Percentiles rank a stretch among this genome's conserved stretches.
Conservation (phyloP, 1,139 yeast genomes). For the Kodamaea ohmeri region DNA sequence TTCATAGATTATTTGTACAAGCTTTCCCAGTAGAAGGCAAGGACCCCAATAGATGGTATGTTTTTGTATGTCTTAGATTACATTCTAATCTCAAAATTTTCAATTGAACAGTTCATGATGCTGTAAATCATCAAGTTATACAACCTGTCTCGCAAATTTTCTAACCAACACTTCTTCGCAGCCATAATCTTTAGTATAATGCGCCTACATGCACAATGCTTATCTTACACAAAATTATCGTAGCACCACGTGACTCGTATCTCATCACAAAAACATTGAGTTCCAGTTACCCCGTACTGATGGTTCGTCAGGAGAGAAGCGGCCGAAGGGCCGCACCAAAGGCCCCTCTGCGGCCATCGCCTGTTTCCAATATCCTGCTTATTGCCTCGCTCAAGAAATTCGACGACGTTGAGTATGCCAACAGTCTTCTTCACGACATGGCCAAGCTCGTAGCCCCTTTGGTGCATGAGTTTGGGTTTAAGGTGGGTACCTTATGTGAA, state of each 20-base stretch:
- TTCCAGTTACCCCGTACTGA: slow-evolving; percentile 1
- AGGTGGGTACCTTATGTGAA: slow-evolving; percentile 71
- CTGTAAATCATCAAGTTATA: too few relatives aligned
- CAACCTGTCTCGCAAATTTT: too few relatives aligned
- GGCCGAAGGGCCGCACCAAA: slow-evolving; percentile 6
- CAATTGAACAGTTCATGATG: too few relatives aligned
- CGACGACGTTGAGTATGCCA: slow-evolving; percentile 56
- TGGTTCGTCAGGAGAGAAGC: slow-evolving; percentile 5
- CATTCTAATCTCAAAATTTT: too few relatives aligned
- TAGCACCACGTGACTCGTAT: not conserved
- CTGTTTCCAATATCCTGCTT: slow-evolving; percentile 47
- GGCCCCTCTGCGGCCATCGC: slow-evolving; percentile 28
- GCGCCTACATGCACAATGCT: too few relatives aligned
- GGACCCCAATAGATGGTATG: too few relatives aligned
- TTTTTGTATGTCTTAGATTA: too few relatives aligned
- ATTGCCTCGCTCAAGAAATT: slow-evolving; percentile 58
- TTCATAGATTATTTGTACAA: slow-evolving; percentile 46
- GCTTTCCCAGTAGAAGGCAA: slow-evolving; percentile 14
- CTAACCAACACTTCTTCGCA: too few relatives aligned
- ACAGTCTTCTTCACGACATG: slow-evolving; percentile 55
- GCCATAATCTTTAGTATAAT: too few relatives aligned
- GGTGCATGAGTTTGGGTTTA: slow-evolving; percentile 64
- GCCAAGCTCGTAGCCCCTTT: slow-evolving; percentile 69
- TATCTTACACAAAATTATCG: not conserved
- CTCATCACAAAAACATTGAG: slow-evolving; percentile 2